Conservation (phyloP, 2,329 filamentous ascomycete genomes). For the Pseudocercospora eumusae region DNA sequence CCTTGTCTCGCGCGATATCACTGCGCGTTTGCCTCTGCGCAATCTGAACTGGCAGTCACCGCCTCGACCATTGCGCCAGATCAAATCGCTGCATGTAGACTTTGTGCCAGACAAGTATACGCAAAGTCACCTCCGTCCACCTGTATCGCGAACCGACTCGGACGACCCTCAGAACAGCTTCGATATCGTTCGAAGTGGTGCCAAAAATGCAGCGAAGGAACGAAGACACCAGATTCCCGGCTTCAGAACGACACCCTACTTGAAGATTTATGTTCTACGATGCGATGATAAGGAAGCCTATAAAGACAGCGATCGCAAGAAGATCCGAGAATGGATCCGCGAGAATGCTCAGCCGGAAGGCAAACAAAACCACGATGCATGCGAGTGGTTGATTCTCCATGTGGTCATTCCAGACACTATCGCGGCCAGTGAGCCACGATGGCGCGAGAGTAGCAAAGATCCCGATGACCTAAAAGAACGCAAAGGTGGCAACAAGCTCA, state of each 20-base stretch:
- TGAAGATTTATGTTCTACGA: slow-evolving; percentile 84
- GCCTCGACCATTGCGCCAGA: slow-evolving; percentile 84
- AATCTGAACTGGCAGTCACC: slow-evolving; percentile 98
- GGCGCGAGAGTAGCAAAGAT: slow-evolving; percentile 51
- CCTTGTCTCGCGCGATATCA: slow-evolving; percentile 73
- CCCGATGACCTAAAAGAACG: slow-evolving; percentile 66
- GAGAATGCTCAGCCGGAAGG: slow-evolving; percentile 66
- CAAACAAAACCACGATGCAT: slow-evolving; percentile 88
- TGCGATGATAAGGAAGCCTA: slow-evolving; percentile 97
- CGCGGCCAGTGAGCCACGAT: slow-evolving; percentile 75
- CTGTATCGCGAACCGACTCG: slow-evolving; percentile 25
- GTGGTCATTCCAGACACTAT: slow-evolving; percentile 85
- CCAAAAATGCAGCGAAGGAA: slow-evolving; percentile 46
- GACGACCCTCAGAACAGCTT: slow-evolving; percentile 41
- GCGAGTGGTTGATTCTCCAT: slow-evolving; percentile 92
- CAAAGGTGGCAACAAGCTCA: slow-evolving; percentile 69
- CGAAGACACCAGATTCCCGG: slow-evolving; percentile 94
- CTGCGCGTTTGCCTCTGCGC: slow-evolving; percentile 76
- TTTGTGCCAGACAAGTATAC: slow-evolving; percentile 60
- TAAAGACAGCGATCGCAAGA: slow-evolving; percentile 74
- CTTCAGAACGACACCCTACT: slow-evolving; percentile 85
- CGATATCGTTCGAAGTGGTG: slow-evolving; percentile 46
- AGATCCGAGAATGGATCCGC: slow-evolving; percentile 90
- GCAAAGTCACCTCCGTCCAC: slow-evolving; percentile 28
- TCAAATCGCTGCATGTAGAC: slow-evolving; percentile 88